A percentile compares a stretch with the other conserved stretches of the same genome.
Conservation (phyloP, 495 filamentous ascomycete species). For the Annulohypoxylon maeteangense region DNA sequence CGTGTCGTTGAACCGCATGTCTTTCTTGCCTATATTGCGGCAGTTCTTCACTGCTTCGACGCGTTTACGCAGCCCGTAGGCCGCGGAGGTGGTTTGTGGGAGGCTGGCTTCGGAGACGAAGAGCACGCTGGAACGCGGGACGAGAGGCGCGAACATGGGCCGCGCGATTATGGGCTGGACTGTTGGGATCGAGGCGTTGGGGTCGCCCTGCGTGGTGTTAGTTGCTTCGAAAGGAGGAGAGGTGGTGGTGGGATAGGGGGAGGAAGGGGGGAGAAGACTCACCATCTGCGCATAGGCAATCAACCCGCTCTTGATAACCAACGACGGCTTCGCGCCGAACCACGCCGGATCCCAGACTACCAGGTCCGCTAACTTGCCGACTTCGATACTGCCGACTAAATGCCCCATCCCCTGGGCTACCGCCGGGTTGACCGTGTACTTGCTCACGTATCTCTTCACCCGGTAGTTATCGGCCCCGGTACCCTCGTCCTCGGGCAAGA, state of each 20-base stretch:
- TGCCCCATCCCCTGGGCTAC: constrained; percentile 94
- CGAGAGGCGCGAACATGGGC: constrained; percentile 84
- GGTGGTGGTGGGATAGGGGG: not conserved
- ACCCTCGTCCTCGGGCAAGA: constrained; percentile 78
- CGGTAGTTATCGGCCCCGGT: constrained; percentile 91
- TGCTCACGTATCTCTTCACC: constrained; percentile 92
- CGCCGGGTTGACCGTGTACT: constrained; percentile 98
- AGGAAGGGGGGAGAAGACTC: constrained; percentile 36
- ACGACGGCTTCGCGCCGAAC: constrained; percentile 88
- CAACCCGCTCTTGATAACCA: constrained; percentile 91
- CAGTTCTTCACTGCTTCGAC: constrained; percentile 85
- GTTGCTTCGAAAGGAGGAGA: not conserved
- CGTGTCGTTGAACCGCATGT: constrained; percentile 93
- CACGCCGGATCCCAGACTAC: constrained; percentile 87
- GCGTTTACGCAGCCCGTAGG: constrained; percentile 81
- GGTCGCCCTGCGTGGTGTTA: constrained; percentile 73
- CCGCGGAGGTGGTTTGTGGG: constrained; percentile 68
- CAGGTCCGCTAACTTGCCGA: constrained; percentile 91
- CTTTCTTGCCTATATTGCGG: constrained; percentile 81
- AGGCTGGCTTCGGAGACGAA: constrained; percentile 85
- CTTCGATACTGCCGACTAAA: constrained; percentile 85
- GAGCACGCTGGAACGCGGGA: constrained; percentile 78
- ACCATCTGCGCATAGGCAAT: constrained; percentile 90
- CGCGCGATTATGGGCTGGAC: constrained; percentile 88
- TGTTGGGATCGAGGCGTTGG: constrained; percentile 91